Evolutionary conservation across 2,329 filamentous ascomycete genomes (phyloP).

Genomic region (Alternaria longipes): DNA sequence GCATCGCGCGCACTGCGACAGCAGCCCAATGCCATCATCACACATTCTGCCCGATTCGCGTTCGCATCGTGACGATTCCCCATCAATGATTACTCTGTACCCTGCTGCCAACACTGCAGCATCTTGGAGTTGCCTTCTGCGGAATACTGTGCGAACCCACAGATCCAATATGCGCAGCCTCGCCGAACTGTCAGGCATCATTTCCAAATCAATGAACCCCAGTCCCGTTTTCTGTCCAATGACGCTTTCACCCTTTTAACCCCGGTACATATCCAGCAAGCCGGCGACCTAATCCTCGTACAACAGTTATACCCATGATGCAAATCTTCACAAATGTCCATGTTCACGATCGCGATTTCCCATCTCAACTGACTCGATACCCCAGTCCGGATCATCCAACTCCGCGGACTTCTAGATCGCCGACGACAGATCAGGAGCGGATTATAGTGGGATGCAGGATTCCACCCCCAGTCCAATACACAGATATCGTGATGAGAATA

Average conservation of each 20-base stretch:
- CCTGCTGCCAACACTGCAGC: background rate
- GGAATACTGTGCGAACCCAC: conserved; percentile 9
- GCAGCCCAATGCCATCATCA: conserved; percentile 1
- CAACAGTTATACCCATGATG: background rate
- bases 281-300: conserved; percentile 2
- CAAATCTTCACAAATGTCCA: background rate
- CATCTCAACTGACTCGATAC: conserved; percentile 13
- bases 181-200: conserved; percentile 16
- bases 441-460: background rate
- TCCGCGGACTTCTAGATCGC: conserved; percentile 16
- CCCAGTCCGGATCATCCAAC: conserved; percentile 16
- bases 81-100: background rate
- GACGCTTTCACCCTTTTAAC: background rate
- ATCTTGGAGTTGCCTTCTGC: conserved; percentile 9
- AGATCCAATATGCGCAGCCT: conserved; percentile 4
- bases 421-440: conserved; percentile 5
- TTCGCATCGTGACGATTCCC: background rate
- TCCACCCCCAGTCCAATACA: conserved; percentile 5
- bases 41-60: background rate
- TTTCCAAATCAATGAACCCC: conserved; percentile 12
- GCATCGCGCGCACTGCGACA: background rate
- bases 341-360: conserved; percentile 1
- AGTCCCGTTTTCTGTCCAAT: background rate
- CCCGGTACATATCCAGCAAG: background rate
- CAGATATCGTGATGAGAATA: conserved; percentile 7